Conservation (phyloP, 139 green algal genomes). For the Volvox reticuliferus region DNA sequence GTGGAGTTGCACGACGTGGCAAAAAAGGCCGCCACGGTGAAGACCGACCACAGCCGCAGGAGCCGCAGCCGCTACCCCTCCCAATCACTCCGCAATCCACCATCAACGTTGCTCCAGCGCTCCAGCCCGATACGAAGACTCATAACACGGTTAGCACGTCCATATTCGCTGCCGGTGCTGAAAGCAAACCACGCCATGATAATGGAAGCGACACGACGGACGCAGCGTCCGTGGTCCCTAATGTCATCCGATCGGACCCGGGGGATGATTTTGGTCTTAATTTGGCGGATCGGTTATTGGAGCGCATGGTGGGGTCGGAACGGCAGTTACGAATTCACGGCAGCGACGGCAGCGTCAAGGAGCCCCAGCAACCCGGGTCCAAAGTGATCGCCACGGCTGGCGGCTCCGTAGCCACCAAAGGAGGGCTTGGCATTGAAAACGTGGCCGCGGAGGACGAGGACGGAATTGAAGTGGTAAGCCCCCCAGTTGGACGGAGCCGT, state of each 20-base stretch:
- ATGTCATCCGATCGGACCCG: neutral
- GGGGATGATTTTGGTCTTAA: slow-evolving; percentile 29
- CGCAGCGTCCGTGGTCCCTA: no score
- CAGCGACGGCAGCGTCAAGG: neutral
- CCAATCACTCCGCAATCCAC: no score
- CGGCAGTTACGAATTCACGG: neutral
- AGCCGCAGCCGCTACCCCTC: no score
- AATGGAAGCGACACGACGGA: no score
- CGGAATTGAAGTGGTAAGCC: neutral
- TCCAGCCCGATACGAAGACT: no score
- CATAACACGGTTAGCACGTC: neutral
- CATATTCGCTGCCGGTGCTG: neutral
- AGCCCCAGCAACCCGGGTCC: neutral
- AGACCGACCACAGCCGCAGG: no score
- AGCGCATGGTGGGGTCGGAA: neutral
- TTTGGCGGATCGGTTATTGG: slow-evolving; percentile 16
- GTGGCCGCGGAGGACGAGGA: neutral
- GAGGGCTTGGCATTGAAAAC: neutral
- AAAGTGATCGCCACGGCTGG: neutral
- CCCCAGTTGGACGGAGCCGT: neutral
- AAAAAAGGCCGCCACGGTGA: neutral
- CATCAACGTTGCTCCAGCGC: no score
- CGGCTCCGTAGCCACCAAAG: neutral
- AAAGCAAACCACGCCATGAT: no score
- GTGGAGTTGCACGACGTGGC: neutral